A percentile compares a stretch with the other conserved stretches of the same genome.
These are phyloP conservation scores for Penicillium pancosmium DNA, from an alignment of 495 filamentous ascomycete species.

Conservation along the genomic window DNA sequence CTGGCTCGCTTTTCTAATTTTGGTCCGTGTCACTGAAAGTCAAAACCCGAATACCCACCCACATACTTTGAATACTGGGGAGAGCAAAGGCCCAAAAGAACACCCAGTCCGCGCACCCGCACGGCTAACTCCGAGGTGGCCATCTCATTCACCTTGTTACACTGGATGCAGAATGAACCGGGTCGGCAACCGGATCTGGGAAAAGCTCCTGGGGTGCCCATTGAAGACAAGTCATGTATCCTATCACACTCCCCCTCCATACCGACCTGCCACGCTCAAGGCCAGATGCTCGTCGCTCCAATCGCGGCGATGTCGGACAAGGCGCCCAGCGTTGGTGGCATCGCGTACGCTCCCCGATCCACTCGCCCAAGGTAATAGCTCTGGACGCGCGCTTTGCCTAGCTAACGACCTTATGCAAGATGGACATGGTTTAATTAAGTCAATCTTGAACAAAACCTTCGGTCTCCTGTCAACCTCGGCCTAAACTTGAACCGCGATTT, in stretches of 20 bases:
- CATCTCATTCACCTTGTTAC: constrained; percentile 20
- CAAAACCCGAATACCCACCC: constrained; percentile 1
- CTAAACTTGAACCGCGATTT: background rate
- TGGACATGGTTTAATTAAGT: constrained; percentile 12
- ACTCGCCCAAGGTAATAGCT: background rate
- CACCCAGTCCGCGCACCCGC: background rate
- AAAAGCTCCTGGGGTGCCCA: constrained; percentile 19
- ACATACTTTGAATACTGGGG: background rate
- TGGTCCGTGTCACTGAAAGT: constrained; percentile 16
- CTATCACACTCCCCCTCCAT: background rate
- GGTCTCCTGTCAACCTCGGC: background rate
- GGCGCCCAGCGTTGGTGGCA: constrained; percentile 18
- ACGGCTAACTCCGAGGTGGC: constrained; percentile 8
- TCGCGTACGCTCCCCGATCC: constrained; percentile 1
- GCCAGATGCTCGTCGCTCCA: constrained; percentile 1
- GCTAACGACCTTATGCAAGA: constrained; percentile 3
- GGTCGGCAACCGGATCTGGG: constrained; percentile 21
- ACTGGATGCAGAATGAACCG: constrained; percentile 29
- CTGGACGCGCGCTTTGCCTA: background rate
- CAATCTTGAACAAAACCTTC: constrained; percentile 1
- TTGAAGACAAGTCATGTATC: constrained; percentile 10
- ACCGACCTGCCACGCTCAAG: background rate
- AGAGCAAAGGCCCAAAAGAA: constrained; percentile 1
- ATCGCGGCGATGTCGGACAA: constrained; percentile 23
- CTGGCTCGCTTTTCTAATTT: constrained; percentile 4